Evolutionary conservation across 2,329 filamentous ascomycete genomes (phyloP), one percentile per base, ranked within the genome.

Genomic region (Arachnomyces sp.): DNA sequence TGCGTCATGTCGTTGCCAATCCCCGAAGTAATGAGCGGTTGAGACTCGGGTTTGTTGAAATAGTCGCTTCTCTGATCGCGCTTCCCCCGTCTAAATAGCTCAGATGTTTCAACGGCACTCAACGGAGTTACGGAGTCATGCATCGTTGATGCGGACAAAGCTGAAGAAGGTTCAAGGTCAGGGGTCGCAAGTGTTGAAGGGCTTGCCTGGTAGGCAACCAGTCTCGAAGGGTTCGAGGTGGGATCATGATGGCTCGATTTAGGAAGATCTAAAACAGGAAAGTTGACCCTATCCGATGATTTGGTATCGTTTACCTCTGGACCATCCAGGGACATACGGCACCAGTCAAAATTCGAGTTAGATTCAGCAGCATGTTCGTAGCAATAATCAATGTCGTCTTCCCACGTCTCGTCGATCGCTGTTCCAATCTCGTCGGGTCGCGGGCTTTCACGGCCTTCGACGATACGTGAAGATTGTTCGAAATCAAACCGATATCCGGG

Each of bases 371-470:
- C 73, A 51, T 77, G 71, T 44, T 78, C 72, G 48, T 79, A 79
- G 50, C 73, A 77, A 50, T 74, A 79, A 47, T 79, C 76, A 41
- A 80, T 74, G 44, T 77, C 74, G 30, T 76, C 74, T 49, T 80
- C 76, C 76, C 76, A 80, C 1, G 70, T 72, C 34, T 60, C 59
- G 7, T 43, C 40, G 25, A 25, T 36, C n/a, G 17, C 14, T 7
- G 25, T 16, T 9, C 40, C 15, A 11, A 29, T 28, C 8, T 28
- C 31, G 3, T 34, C 34, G n/a, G 36, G 38, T 2, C 17, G 18
- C 36, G 31, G 30, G 7, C 20, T 38, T 31, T 30, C 20, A 25
- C 9, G 9, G 9, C 9, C 20, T 25, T 25, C 20, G 20, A 47
- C 29, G 47, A 48, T 16, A 44, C 42, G 20, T 25, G 42, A 47